Evolutionary conservation across 345 rosid genomes (phyloP).

Genomic region (Populus pruinosa): DNA sequence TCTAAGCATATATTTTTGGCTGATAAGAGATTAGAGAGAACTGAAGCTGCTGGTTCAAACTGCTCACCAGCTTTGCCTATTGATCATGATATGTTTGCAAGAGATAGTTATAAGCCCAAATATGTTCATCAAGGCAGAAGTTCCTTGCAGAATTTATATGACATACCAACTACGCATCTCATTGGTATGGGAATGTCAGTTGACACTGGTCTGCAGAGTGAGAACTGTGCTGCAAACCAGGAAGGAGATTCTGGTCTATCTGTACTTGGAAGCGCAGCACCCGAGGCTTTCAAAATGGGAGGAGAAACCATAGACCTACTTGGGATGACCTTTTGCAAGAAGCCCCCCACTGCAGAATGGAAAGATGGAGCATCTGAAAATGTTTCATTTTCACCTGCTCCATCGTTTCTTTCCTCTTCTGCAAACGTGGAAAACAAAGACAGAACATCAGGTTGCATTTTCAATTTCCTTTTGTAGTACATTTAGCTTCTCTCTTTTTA

Average conservation of each 20-base stretch:
- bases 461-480: background rate
- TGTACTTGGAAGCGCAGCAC: constrained; percentile 11
- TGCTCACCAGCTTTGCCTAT: constrained; percentile 20
- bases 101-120: constrained; percentile 9
- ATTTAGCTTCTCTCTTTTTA: background rate
- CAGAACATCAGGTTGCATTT: constrained; percentile 44
- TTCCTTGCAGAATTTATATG: constrained; percentile 16
- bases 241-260: constrained; percentile 19
- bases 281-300: constrained; percentile 18
- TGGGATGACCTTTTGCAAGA: constrained; percentile 51
- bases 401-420: constrained; percentile 13
- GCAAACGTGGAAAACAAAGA: constrained; percentile 27
- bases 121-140: constrained; percentile 6
- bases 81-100: constrained; percentile 14
- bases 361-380: constrained; percentile 34
- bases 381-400: constrained; percentile 28
- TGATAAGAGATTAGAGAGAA: constrained; percentile 29
- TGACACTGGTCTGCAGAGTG: constrained; percentile 19
- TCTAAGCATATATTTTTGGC: constrained; percentile 19
- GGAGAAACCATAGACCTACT: constrained; percentile 29
- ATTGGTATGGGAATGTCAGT: constrained; percentile 14
- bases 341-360: constrained; percentile 43
- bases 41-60: constrained; percentile 18
- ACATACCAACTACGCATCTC: constrained; percentile 22
- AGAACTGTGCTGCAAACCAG: constrained; percentile 23